Evolutionary conservation across 2,329 filamentous ascomycete species (phyloP).

Genomic region (Arthrobotrys pseudoclavata): DNA sequence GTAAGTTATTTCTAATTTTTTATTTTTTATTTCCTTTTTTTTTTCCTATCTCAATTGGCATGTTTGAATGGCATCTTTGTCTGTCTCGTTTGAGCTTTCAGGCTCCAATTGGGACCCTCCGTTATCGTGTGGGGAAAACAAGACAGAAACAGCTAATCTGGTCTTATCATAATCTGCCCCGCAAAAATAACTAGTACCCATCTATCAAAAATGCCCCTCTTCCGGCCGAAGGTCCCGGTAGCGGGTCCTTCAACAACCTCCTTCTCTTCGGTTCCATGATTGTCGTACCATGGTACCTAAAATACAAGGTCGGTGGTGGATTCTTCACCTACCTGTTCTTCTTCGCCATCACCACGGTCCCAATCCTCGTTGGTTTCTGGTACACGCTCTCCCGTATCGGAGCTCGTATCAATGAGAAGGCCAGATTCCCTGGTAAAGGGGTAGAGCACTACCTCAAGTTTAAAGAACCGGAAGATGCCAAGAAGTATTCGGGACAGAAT

Average conservation of each 20-base stretch:
- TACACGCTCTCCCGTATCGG: conserved; percentile 81
- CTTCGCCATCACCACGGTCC: conserved; percentile 80
- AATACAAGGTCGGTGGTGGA: conserved; percentile 86
- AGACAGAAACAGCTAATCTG: conserved; percentile 16
- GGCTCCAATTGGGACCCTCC: conserved; percentile 22
- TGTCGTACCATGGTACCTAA: conserved; percentile 81
- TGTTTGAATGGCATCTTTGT: neutral
- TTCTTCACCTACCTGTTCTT: conserved; percentile 91
- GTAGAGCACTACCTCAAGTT: conserved; percentile 92
- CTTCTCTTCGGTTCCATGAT: conserved; percentile 79
- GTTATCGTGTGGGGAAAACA: conserved; percentile 14
- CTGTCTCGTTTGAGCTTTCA: conserved; percentile 9
- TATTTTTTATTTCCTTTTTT: conserved; percentile 18
- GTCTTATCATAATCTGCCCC: conserved; percentile 28
- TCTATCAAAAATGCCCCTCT: conserved; percentile 94
- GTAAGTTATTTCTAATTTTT: conserved; percentile 66
- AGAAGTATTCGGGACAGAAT: conserved; percentile 80
- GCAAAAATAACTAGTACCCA: conserved; percentile 71
- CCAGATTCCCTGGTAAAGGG: conserved; percentile 83
- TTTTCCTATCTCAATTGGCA: neutral
- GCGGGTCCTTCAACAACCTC: conserved; percentile 87
- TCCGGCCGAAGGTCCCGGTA: conserved; percentile 86
- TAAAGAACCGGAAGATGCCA: conserved; percentile 73
- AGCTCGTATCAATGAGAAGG: conserved; percentile 93
- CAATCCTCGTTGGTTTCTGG: conserved; percentile 87